Evolutionary conservation across 257 asterid genomes (phyloP), one percentile per base, ranked within the genome.

Genomic region (Datura wrightii): DNA sequence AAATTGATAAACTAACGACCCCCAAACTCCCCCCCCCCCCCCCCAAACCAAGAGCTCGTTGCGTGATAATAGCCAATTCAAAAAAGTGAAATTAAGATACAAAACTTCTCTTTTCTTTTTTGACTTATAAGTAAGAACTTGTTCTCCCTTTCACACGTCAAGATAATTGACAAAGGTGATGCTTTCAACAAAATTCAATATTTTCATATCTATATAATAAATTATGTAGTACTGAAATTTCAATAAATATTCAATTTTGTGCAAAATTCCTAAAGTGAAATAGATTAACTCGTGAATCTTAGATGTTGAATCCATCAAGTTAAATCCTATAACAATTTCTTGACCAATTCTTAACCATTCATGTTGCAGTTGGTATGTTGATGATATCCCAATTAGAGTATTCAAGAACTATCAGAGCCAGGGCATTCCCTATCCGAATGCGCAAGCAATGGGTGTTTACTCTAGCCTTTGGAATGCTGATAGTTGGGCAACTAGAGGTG

Each of bases 381-480:
- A 95, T 80, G 88, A 85, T 16, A 66, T 92, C 44, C 97, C 98
- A 16, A 89, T 93, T 5, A 88, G 98, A 89, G 95, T 94, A 2
- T 94, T 65, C 88, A 90, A 80, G 36, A 95, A 94, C 67, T 91
- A 92, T 52, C 70, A 60, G 53, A 87, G 85, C 52, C 86, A 84
- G 1, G 96, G 95, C 14, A 87, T 94, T 62, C 90, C 92, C 0
- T 95, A 87, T 87, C 97, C 97, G 2, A 89, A 86, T 72, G 79
- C 84, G 53, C 91, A 92, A 83, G 88, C 92, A n/a, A 94, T 95
- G 98, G 86, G 89, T 80, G 94, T 85, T 9, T 90, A 93, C 83
- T 88, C 93, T 15, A 95, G 97, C 93, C 86, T 94, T 37, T 95
- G 98, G 98, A 91, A 94, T 82, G 98, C 94, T 5, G 97, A 94